Evolutionary conservation across 116 monocot genomes (phyloP).

Genomic region (Zostera marina): DNA sequence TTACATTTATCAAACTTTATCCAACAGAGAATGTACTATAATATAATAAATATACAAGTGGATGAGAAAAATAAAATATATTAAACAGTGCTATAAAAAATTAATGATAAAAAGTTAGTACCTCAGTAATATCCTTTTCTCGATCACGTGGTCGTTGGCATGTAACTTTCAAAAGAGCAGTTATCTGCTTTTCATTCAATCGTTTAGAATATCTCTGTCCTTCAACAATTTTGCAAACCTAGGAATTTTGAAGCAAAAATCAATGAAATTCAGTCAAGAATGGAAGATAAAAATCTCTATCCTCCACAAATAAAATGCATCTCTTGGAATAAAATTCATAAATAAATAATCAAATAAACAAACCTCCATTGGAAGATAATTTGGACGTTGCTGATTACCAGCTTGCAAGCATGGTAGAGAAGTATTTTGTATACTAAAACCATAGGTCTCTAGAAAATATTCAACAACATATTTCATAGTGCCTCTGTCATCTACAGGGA

Average conservation of each 20-base stretch:
- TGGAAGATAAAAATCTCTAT: neutral
- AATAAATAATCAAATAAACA: neutral
- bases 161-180: slow-evolving; percentile 73
- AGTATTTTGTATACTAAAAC: slow-evolving; percentile 12
- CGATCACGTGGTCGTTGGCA: slow-evolving; percentile 81
- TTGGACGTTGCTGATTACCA: slow-evolving; percentile 14
- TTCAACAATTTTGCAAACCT: slow-evolving; percentile 96
- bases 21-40: neutral
- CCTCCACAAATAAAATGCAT: neutral
- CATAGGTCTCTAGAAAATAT: slow-evolving; percentile 19
- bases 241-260: neutral
- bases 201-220: slow-evolving; percentile 82
- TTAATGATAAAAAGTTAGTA: slow-evolving; percentile 4
- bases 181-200: slow-evolving; percentile 82
- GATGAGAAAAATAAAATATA: neutral
- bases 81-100: no score
- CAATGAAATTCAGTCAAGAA: neutral
- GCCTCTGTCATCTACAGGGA: slow-evolving; percentile 15
- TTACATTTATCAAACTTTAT: no score
- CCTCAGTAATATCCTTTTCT: slow-evolving; percentile 62
- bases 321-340: neutral
- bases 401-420: slow-evolving; percentile 22
- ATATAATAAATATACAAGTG: neutral
- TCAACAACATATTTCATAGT: slow-evolving; percentile 24
- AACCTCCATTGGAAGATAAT: slow-evolving; percentile 28